phyloP scores from a whole-genome alignment of 1,284 basidiomycete genomes.

The Hemileia vastatrix region DNA sequence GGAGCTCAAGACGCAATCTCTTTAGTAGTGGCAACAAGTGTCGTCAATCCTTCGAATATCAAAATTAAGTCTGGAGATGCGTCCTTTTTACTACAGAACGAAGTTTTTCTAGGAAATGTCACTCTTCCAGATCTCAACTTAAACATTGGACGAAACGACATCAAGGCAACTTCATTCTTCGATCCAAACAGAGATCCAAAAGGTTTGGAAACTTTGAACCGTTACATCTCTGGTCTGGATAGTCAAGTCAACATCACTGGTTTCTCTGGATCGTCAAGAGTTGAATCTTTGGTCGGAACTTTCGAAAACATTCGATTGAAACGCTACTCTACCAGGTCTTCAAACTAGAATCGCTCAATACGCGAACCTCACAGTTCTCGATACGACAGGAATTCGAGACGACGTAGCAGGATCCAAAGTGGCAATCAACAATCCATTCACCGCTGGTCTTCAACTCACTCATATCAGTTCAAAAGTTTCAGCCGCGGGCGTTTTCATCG shows the following conservation, averaged over 20 bases:
- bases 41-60: conserved; percentile 65
- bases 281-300: conserved; percentile 56
- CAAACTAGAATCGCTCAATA: conserved; percentile 53
- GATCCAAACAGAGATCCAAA: conserved; percentile 57
- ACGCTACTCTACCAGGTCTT: conserved; percentile 57
- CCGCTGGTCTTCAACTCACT: conserved; percentile 55
- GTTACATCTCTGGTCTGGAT: conserved; percentile 55
- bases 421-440: conserved; percentile 66
- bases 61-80: conserved; percentile 48
- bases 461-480: conserved; percentile 58
- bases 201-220: conserved; percentile 58
- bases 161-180: conserved; percentile 46
- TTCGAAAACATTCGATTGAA: conserved; percentile 57
- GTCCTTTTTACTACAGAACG: conserved; percentile 53
- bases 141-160: conserved; percentile 54
- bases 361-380: conserved; percentile 55
- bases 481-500: conserved; percentile 58
- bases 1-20: conserved; percentile 57
- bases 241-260: conserved; percentile 31
- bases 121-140: conserved; percentile 56
- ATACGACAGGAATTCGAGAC: conserved; percentile 57
- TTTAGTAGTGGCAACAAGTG: conserved; percentile 56
- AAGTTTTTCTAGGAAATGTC: conserved; percentile 54
- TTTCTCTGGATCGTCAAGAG: conserved; percentile 54
- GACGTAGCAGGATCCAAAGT: conserved; percentile 61